Evolutionary conservation across 2,329 filamentous ascomycete genomes (phyloP), one percentile per base, ranked within the genome.

Genomic region (Samsoniella hepiali): DNA sequence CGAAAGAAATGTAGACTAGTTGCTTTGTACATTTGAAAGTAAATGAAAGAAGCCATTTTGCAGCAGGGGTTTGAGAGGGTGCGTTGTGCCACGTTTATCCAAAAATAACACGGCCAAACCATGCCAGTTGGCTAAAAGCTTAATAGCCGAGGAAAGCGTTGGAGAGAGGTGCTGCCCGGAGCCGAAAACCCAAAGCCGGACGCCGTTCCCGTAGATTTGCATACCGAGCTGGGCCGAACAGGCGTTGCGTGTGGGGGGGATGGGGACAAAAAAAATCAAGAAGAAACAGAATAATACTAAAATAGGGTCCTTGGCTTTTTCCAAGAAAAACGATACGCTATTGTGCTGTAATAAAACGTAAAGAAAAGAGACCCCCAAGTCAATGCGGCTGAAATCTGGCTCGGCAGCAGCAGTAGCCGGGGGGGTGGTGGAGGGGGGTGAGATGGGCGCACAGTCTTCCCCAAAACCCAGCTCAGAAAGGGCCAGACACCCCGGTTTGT

Each of bases 141-240:
- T 56, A 62, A 32, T 62, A 55, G 51, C 59, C 59, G 59, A 62
- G 59, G 59, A 62, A 22, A 62, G 59, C 31, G 42, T 47, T 54
- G 58, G 38, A 27, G 34, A 15, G 49, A 27, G 45, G 27, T 55
- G 31, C 1, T 22, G 22, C 22, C 59, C 59, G 59, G 59, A 49
- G 59, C 59, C 59, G 59, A 56, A 42, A 45, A 49, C 8, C 31
- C 38, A 54, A 53, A 54, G 45, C 51, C 59, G 59, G 59, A 49
- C 31, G 42, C 59, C 50, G 59, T 56, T 42, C 42, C 59, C 42
- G 59, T 53, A 50, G 17, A 3, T 13, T 31, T 29, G 29, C 38
- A 22, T 53, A 17, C 58, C 58, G 58, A 61, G 50, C 49, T 53
- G 58, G 40, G 49, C 58, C 58, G 58, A 61, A 36, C 9, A 13